A percentile compares a stretch with the other conserved stretches of the same genome.
These are phyloP conservation scores for Fraxinus nigra DNA, from an alignment of 305 asterid genomes.

Conservation along the genomic window DNA sequence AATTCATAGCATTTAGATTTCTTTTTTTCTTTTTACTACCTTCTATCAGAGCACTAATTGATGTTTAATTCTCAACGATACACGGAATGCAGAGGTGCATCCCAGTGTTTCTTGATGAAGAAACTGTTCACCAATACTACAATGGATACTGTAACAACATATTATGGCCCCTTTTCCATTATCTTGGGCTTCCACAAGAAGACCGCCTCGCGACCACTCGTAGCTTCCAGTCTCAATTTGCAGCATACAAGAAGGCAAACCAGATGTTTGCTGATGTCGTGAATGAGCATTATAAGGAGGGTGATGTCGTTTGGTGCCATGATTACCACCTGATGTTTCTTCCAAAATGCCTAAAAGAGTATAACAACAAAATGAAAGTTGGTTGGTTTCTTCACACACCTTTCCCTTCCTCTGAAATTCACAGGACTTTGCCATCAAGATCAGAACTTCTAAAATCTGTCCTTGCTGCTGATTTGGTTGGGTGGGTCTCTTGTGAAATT, in stretches of 20 bases:
- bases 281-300: conserved; percentile 71
- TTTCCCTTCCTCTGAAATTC: conserved; percentile 86
- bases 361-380: conserved; percentile 41
- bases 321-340: conserved; percentile 52
- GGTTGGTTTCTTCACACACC: conserved; percentile 63
- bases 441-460: conserved; percentile 78
- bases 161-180: conserved; percentile 92
- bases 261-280: conserved; percentile 21
- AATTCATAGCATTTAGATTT: not conserved
- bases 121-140: conserved; percentile 60
- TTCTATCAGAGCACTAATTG: not conserved
- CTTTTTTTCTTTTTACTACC: not conserved
- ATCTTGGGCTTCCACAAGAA: conserved; percentile 89
- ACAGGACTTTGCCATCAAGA: conserved; percentile 81
- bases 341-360: conserved; percentile 52
- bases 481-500: conserved; percentile 45
- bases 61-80: conserved; percentile 10
- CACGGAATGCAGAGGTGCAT: conserved; percentile 66
- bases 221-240: conserved; percentile 85
- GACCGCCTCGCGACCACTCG: conserved; percentile 89
- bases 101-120: conserved; percentile 87
- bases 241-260: conserved; percentile 81
- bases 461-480: conserved; percentile 88
- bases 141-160: conserved; percentile 60
- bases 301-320: conserved; percentile 93